Evolutionary conservation across 2,329 filamentous ascomycete genomes (phyloP).

Genomic region (Aspergillus costaricaensis): DNA sequence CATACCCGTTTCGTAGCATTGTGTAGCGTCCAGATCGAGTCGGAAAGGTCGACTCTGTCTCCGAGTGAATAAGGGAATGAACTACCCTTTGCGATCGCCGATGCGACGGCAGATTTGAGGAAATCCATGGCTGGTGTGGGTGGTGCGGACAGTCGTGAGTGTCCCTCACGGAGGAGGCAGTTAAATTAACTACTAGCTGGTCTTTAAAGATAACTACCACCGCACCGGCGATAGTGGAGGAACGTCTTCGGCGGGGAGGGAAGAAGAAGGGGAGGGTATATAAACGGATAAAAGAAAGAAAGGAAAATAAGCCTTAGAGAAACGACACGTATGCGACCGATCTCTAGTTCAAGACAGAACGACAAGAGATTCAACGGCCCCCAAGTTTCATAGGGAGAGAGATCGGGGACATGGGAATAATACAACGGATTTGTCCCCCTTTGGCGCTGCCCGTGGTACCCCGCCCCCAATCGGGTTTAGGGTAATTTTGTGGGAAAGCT

Average conservation of each 20-base stretch:
- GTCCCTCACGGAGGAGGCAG: slow-evolving; percentile 4
- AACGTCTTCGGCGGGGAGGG: neutral
- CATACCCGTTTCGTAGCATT: slow-evolving; percentile 88
- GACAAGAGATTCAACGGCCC: neutral
- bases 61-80: slow-evolving; percentile 92
- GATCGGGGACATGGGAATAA: slow-evolving; percentile 2
- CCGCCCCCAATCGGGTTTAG: slow-evolving; percentile 30
- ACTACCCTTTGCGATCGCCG: slow-evolving; percentile 91
- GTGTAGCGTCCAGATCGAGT: slow-evolving; percentile 94
- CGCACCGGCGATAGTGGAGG: neutral
- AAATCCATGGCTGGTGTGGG: slow-evolving; percentile 73
- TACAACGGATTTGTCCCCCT: neutral
- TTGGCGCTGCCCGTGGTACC: slow-evolving; percentile 14
- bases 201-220: slow-evolving; percentile 3
- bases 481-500: neutral
- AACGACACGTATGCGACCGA: neutral
- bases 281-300: neutral
- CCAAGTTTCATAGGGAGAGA: slow-evolving; percentile 4
- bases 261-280: neutral
- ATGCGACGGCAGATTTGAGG: slow-evolving; percentile 94
- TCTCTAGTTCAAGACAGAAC: neutral
- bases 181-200: slow-evolving; percentile 12
- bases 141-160: slow-evolving; percentile 6
- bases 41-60: slow-evolving; percentile 86
- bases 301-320: neutral